Base-by-base conservation (phyloP, 805 yeast species). In the Lipomyces starkeyi region DNA sequence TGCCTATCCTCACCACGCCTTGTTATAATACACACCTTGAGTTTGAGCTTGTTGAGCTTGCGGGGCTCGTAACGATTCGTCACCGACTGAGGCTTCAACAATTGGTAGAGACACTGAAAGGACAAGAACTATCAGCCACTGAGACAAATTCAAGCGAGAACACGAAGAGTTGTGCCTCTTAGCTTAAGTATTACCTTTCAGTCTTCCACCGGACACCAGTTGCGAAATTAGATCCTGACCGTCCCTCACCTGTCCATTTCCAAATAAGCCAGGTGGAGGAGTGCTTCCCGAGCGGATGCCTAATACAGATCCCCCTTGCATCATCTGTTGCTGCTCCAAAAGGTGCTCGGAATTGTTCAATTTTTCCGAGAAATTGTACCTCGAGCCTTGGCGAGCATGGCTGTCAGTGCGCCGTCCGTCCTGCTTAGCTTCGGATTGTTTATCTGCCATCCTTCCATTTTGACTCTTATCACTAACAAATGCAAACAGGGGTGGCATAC, bases 191-290 rank as follows among this genome's bases (percentile, higher is more conserved):
- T 17, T 67, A 64, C 68, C 68, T 61, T 67, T 67, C 54, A 61
- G 40, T 11, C 64, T 59, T 17, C 63, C 61, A 13, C 70, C 67
- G 7, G 68, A 53, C n/a, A 66, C 55, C 55, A 66, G 40, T 20
- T 54, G 59, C 25, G 71, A 65, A 20, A 68, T 34, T n/a, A 66
- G 35, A 22, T 68, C 69, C 25, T 63, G 69, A 20, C 64, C 66
- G 35, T 68, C 69, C 8, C 63, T 58, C 29, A 27, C 17, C 53
- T 55, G 69, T 60, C 68, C 76, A 73, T 17, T 68, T 47, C 75
- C 70, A 73, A 87, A 85, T 73, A 88, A 82, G 4, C 93, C 93
- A 5, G 93, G 94, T 93, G 93, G 91, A 35, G 90, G 89, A 3
- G 91, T 85, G 32, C 65, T 64, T 3, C 64, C 62, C 2, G 70